Percentiles rank a stretch among this genome's conserved stretches.
These are phyloP conservation scores for Solanum lignicaule DNA, from an alignment of 257 asterid species.

Conservation along the genomic window DNA sequence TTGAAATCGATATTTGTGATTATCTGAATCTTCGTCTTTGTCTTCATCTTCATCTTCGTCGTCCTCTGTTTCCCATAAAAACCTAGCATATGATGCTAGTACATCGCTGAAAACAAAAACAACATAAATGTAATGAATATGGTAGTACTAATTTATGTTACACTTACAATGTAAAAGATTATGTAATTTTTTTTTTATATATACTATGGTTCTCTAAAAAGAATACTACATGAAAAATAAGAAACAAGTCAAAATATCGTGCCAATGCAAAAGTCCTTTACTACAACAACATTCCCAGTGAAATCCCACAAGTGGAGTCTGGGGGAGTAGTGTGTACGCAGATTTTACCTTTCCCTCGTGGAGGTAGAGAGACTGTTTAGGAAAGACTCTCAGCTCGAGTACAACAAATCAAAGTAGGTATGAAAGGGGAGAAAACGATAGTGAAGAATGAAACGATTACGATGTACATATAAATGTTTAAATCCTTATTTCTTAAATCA, in stretches of 20 bases:
- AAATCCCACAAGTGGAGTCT: background rate
- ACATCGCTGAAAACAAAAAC: slow-evolving; percentile 41
- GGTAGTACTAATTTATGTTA: background rate
- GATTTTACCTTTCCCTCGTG: background rate
- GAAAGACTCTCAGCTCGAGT: background rate
- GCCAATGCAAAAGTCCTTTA: background rate
- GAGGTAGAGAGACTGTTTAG: background rate
- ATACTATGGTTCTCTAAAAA: background rate
- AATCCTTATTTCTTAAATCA: background rate
- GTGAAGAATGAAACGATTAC: background rate
- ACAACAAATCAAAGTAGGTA: background rate
- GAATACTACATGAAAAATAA: background rate
- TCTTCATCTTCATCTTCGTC: slow-evolving; percentile 19
- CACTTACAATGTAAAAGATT: background rate
- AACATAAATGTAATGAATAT: background rate
- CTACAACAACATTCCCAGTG: background rate
- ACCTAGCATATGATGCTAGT: slow-evolving; percentile 69
- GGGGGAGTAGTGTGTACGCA: background rate
- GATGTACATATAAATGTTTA: background rate
- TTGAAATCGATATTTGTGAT: background rate
- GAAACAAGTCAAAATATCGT: background rate
- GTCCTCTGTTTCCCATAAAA: slow-evolving; percentile 62
- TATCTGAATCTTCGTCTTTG: background rate
- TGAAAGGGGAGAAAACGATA: background rate
- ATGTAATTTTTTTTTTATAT: background rate